Evolutionary conservation across 2,329 filamentous ascomycete species (phyloP).

Genomic region (Endoconidiophora laricicola): DNA sequence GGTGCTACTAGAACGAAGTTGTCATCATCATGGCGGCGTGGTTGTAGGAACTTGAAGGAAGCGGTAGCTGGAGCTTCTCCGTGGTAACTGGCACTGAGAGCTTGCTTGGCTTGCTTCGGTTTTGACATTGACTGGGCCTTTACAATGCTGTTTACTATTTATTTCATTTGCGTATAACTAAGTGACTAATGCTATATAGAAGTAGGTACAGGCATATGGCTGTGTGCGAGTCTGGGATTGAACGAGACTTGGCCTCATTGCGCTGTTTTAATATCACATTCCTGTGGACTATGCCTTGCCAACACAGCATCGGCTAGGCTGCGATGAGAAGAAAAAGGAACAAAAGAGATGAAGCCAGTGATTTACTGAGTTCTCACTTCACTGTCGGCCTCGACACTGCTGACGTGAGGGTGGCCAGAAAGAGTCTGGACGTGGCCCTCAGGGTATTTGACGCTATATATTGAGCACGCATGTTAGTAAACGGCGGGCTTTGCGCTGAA

Average conservation of each 20-base stretch:
- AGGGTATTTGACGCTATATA: constrained; percentile 42
- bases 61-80: neutral
- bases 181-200: no score
- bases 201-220: no score
- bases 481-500: neutral
- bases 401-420: constrained; percentile 51
- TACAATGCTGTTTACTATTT: no score
- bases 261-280: neutral
- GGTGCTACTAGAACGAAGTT: no score
- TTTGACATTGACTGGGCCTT: no score
- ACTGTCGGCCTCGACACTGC: constrained; percentile 57
- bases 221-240: no score
- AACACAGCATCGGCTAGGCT: neutral
- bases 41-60: neutral
- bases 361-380: constrained; percentile 14
- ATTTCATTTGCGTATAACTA: no score
- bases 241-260: neutral
- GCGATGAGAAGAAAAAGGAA: no score
- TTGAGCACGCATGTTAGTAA: neutral
- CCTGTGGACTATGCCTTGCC: no score
- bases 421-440: constrained; percentile 45
- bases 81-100: neutral
- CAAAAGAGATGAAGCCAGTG: no score
- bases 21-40: no score
- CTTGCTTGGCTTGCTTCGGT: no score